Evolutionary conservation across 192 early-diverging fungal species (phyloP).

Genomic region (Martensiomyces pterosporus): DNA sequence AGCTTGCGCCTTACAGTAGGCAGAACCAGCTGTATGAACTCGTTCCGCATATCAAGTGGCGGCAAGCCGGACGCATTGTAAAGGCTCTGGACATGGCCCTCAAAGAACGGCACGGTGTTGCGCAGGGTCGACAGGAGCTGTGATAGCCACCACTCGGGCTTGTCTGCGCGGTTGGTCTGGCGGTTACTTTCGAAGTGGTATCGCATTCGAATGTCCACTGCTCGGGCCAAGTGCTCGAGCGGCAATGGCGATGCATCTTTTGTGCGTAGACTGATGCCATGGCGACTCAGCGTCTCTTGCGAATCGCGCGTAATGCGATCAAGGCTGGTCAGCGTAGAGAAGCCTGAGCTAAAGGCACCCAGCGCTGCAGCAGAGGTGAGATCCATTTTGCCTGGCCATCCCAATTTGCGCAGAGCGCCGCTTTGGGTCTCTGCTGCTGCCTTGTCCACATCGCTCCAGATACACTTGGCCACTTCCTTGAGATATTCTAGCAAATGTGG

Average conservation of each 20-base stretch:
- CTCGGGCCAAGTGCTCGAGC: conserved; percentile 50
- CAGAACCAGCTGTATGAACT: conserved; percentile 60
- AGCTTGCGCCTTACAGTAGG: conserved; percentile 58
- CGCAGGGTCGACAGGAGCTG: conserved; percentile 57
- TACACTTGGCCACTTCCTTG: conserved; percentile 12
- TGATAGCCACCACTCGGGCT: conserved; percentile 77
- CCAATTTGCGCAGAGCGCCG: conserved; percentile 24
- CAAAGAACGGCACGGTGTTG: conserved; percentile 61
- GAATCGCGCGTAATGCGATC: conserved; percentile 23
- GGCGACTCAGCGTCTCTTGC: conserved; percentile 6
- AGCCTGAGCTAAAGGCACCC: conserved; percentile 24
- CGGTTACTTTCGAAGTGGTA: conserved; percentile 70
- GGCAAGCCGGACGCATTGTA: conserved; percentile 48
- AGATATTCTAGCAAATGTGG: conserved; percentile 24
- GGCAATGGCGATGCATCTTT: conserved; percentile 42
- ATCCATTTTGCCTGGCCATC: conserved; percentile 40
- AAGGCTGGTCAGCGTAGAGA: conserved; percentile 27
- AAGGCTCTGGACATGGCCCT: conserved; percentile 59
- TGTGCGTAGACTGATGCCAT: conserved; percentile 2
- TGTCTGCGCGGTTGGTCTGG: conserved; percentile 70
- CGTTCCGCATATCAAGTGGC: conserved; percentile 58
- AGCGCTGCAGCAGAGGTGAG: conserved; percentile 17
- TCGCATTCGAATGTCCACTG: conserved; percentile 62
- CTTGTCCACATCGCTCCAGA: conserved; percentile 23
- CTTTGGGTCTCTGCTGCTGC: conserved; percentile 20